A percentile compares a stretch with the other conserved stretches of the same genome.
Evolutionary conservation across 208 protist genomes (phyloP).

Genomic region (Porcisia deanei): DNA sequence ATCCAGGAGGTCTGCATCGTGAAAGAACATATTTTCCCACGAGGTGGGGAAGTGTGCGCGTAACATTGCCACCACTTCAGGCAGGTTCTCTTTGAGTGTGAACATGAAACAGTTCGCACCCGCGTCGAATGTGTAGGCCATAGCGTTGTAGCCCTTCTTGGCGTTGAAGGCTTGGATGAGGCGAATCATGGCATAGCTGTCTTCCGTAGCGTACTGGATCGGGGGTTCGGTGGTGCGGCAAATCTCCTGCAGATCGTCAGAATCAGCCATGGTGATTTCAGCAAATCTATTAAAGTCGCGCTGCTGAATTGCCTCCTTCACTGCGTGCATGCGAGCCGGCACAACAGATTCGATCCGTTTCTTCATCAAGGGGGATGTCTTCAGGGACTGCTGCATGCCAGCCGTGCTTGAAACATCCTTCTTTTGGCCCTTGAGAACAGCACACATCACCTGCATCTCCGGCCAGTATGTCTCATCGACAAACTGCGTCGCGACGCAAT

Average conservation of each 20-base stretch:
- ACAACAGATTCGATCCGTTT: constrained; percentile 88
- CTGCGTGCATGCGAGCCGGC: constrained; percentile 86
- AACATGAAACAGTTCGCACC: constrained; percentile 99
- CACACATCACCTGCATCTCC: constrained; percentile 90
- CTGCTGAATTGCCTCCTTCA: constrained; percentile 91
- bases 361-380: constrained; percentile 92
- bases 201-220: constrained; percentile 98
- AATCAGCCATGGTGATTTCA: constrained; percentile 94
- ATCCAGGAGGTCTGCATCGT: constrained; percentile 55
- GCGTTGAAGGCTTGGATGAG: constrained; percentile 94
- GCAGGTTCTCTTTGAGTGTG: constrained; percentile 81
- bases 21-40: constrained; percentile 68
- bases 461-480: constrained; percentile 93
- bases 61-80: constrained; percentile 86
- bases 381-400: constrained; percentile 97
- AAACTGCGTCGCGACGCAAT: constrained; percentile 95
- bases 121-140: constrained; percentile 99
- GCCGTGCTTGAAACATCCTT: constrained; percentile 96
- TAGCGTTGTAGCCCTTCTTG: constrained; percentile 56
- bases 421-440: constrained; percentile 91
- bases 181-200: constrained; percentile 95
- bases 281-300: constrained; percentile 96
- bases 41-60: constrained; percentile 91
- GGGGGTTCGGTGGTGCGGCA: constrained; percentile 97
- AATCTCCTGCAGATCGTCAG: constrained; percentile 98